A percentile compares a stretch with the other conserved stretches of the same genome.
These are phyloP conservation scores for Wickerhamomyces chambardii DNA, from an alignment of 805 yeast species.

Conservation along the genomic window DNA sequence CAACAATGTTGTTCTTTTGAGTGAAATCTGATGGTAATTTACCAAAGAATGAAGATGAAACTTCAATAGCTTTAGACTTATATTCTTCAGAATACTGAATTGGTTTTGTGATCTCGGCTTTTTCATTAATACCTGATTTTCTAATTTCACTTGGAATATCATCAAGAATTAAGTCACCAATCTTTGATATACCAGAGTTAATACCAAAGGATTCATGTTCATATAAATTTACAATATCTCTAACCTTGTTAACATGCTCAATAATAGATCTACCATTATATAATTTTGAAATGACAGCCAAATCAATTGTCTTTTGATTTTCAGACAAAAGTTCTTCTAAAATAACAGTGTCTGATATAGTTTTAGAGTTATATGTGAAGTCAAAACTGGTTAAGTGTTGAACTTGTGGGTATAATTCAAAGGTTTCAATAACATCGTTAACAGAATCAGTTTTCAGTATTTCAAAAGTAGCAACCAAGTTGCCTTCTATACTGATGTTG, in stretches of 20 bases:
- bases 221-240: constrained; percentile 51
- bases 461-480: constrained; percentile 9
- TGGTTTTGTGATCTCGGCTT: constrained; percentile 11
- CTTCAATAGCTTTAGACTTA: constrained; percentile 8
- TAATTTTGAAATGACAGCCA: constrained; percentile 41
- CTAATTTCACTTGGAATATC: constrained; percentile 8
- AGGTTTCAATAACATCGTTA: constrained; percentile 47
- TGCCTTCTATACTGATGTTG: constrained; percentile 1
- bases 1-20: constrained; percentile 9
- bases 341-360: too few species aligned
- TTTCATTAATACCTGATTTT: constrained; percentile 2
- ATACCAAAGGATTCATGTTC: constrained; percentile 32
- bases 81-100: constrained; percentile 14
- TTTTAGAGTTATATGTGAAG: constrained; percentile 27
- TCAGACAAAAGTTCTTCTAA: constrained; percentile 16
- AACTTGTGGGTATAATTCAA: constrained; percentile 47
- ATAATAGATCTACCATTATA: constrained; percentile 55
- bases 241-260: constrained; percentile 52
- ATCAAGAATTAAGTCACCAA: constrained; percentile 23
- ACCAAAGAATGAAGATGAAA: constrained; percentile 10
- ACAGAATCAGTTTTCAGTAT: constrained; percentile 33
- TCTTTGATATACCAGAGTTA: constrained; percentile 40
- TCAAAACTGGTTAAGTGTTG: constrained; percentile 54
- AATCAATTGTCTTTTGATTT: constrained; percentile 21
- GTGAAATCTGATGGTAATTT: constrained; percentile 14